These are phyloP conservation scores for Sindora glabra DNA, from an alignment of 306 rosid genomes.

Conservation along the genomic window DNA sequence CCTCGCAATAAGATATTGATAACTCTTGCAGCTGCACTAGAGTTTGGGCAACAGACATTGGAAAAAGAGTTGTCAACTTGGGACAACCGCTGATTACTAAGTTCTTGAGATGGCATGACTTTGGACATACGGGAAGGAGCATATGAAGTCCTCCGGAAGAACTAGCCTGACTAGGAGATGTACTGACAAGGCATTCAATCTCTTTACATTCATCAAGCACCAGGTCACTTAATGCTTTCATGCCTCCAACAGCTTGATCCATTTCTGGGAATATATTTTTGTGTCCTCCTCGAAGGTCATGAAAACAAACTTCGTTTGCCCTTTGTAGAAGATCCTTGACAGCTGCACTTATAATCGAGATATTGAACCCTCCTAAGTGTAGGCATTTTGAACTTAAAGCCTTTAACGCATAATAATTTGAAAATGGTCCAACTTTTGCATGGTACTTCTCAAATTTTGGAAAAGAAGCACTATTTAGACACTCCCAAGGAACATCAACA, in stretches of 20 bases:
- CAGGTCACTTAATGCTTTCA: not conserved
- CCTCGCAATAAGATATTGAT: not conserved
- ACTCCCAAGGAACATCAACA: no score
- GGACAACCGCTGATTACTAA: not conserved
- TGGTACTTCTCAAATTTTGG: not conserved
- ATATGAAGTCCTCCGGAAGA: not conserved
- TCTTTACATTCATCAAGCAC: not conserved
- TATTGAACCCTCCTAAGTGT: not conserved
- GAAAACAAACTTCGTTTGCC: not conserved
- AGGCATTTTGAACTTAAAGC: not conserved
- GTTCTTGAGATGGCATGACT: not conserved
- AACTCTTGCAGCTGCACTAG: not conserved
- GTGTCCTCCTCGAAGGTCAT: not conserved
- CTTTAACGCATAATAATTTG: no score
- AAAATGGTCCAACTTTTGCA: not conserved
- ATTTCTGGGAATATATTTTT: not conserved
- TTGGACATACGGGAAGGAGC: not conserved
- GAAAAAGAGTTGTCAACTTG: not conserved
- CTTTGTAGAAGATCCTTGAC: not conserved
- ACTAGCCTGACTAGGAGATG: not conserved
- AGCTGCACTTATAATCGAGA: not conserved
- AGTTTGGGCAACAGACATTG: not conserved
- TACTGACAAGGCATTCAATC: not conserved
- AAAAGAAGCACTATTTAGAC: not conserved
- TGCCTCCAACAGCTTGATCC: not conserved